Evolutionary conservation across 106 monocot species (phyloP).

Genomic region (Agapanthus africanus): DNA sequence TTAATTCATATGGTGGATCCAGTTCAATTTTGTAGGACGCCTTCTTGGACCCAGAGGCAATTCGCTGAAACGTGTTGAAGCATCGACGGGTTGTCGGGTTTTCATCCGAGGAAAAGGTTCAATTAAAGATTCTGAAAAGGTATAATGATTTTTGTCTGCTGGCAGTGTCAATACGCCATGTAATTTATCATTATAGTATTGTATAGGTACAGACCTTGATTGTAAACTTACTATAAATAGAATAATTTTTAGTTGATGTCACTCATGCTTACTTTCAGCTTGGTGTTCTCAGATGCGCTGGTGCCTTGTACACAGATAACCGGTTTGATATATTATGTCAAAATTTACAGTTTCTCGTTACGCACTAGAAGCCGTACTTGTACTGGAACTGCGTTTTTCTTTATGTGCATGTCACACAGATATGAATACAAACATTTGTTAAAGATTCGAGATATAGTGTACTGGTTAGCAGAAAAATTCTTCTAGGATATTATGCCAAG

Average conservation of each 20-base stretch:
- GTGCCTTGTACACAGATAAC: neutral
- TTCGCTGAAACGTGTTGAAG: conserved; percentile 88
- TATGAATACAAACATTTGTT: neutral
- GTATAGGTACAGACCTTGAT: neutral
- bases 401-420: neutral
- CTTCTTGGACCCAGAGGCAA: conserved; percentile 95
- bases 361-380: neutral
- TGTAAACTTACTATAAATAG: neutral
- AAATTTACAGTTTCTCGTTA: neutral
- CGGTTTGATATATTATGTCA: neutral
- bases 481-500: neutral
- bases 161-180: neutral
- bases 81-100: conserved; percentile 89
- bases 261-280: neutral
- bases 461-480: neutral
- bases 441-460: neutral
- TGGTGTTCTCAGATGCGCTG: neutral
- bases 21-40: conserved; percentile 99
- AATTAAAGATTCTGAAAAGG: conserved; percentile 93
- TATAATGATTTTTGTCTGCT: conserved; percentile 1
- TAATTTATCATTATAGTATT: neutral
- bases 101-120: conserved; percentile 95
- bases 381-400: neutral
- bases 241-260: neutral
- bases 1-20: conserved; percentile 7